Conservation (phyloP, 2,329 filamentous ascomycete genomes). For the Aureobasidium vineae region DNA sequence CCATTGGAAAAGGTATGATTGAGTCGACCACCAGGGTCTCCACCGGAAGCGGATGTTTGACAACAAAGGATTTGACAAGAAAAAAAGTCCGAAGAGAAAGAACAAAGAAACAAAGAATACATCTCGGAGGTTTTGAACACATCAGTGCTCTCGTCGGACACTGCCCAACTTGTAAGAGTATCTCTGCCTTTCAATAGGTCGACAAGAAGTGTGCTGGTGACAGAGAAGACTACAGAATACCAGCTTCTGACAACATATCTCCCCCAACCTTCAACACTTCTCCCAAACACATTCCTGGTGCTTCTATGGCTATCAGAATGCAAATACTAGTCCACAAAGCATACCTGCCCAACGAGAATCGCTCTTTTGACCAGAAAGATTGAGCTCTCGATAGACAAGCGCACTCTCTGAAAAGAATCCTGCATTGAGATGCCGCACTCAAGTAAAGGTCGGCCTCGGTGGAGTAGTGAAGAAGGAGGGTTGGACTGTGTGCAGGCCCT, state of each 20-base stretch:
- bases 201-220: too few species aligned
- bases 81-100: neutral
- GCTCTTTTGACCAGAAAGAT: constrained; percentile 1
- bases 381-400: neutral
- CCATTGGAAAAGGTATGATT: neutral
- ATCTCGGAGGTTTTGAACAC: neutral
- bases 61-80: constrained; percentile 9
- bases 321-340: neutral
- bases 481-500: neutral
- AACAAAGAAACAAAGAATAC: neutral
- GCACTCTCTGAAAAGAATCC: neutral
- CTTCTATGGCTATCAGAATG: neutral
- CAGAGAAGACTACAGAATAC: neutral
- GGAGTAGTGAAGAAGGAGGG: neutral
- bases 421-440: neutral
- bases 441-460: neutral
- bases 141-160: neutral
- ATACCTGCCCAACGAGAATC: neutral
- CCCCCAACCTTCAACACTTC: neutral
- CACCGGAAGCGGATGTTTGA: constrained; percentile 7
- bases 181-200: neutral
- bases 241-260: neutral
- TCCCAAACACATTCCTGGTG: neutral
- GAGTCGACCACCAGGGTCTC: neutral
- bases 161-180: neutral